Evolutionary conservation across 164 flowering plant genomes (phyloP).

Genomic region (Macadamia integrifolia): DNA sequence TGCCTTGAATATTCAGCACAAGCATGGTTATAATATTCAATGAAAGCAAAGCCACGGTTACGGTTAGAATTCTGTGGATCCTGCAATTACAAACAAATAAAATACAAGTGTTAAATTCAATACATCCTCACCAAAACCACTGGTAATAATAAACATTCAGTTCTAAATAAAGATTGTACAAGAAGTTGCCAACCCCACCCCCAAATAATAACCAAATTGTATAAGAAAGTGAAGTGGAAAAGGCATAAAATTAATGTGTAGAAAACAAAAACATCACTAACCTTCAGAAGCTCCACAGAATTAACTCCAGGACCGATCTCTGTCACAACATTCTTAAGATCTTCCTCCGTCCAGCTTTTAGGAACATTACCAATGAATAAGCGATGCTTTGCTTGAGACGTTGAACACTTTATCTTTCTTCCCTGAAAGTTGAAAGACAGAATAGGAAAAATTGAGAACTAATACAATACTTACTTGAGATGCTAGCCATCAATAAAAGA

Average conservation of each 20-base stretch:
- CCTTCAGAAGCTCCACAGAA: slow-evolving; percentile 68
- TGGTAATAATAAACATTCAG: too few relatives aligned
- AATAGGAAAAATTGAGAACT: background rate
- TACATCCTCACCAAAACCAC: too few relatives aligned
- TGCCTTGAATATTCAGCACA: slow-evolving; percentile 92
- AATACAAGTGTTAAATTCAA: too few relatives aligned
- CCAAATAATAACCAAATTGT: background rate
- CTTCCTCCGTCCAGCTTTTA: slow-evolving; percentile 66
- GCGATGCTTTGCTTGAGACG: slow-evolving; percentile 81
- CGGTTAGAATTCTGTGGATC: slow-evolving; percentile 67
- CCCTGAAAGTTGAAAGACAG: slow-evolving; percentile 41
- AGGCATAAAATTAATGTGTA: background rate
- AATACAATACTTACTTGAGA: too few relatives aligned
- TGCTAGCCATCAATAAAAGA: too few relatives aligned
- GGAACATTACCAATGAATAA: slow-evolving; percentile 89
- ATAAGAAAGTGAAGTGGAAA: background rate
- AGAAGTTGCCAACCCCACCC: too few relatives aligned
- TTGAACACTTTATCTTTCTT: slow-evolving; percentile 64
- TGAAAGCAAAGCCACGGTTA: slow-evolving; percentile 93
- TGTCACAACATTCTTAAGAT: slow-evolving; percentile 51
- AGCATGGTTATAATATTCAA: slow-evolving; percentile 85
- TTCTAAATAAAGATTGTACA: too few relatives aligned
- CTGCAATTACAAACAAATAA: slow-evolving; percentile 28
- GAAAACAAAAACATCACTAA: slow-evolving; percentile 13
- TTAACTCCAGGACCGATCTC: slow-evolving; percentile 80